These are phyloP conservation scores for Penicillium sp. DNA, from an alignment of 2,329 filamentous ascomycete species.

Conservation along the genomic window DNA sequence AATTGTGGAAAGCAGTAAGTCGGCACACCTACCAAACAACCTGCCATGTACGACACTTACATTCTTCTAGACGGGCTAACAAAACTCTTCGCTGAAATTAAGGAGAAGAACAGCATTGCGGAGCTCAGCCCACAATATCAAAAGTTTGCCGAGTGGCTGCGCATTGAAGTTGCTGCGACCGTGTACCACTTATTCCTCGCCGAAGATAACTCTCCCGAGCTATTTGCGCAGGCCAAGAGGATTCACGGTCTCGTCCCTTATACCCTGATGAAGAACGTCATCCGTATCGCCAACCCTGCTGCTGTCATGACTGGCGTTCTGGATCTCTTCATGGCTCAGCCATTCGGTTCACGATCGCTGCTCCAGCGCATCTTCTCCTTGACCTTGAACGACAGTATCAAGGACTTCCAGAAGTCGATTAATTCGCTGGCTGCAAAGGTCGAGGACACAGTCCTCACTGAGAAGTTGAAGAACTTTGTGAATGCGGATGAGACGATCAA, in stretches of 20 bases:
- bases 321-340: conserved; percentile 92
- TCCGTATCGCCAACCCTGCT: conserved; percentile 90
- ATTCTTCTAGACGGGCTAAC: conserved; percentile 67
- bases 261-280: conserved; percentile 89
- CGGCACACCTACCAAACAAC: background rate
- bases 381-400: conserved; percentile 85
- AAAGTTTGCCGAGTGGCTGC: conserved; percentile 96
- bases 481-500: conserved; percentile 73
- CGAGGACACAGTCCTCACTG: conserved; percentile 70
- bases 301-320: conserved; percentile 95
- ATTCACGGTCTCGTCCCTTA: conserved; percentile 96
- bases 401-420: conserved; percentile 78
- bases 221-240: conserved; percentile 88
- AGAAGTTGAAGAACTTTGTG: conserved; percentile 76
- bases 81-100: conserved; percentile 88
- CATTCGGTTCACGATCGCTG: conserved; percentile 82
- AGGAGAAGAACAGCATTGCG: conserved; percentile 77
- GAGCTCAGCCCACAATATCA: conserved; percentile 93
- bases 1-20: conserved; percentile 67
- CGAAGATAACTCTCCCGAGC: conserved; percentile 93
- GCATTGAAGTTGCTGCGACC: conserved; percentile 94
- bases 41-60: background rate
- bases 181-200: conserved; percentile 96
- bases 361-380: conserved; percentile 93
- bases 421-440: conserved; percentile 72